Evolutionary conservation across 306 rosid genomes (phyloP).

Genomic region (Glycine latifolia): DNA sequence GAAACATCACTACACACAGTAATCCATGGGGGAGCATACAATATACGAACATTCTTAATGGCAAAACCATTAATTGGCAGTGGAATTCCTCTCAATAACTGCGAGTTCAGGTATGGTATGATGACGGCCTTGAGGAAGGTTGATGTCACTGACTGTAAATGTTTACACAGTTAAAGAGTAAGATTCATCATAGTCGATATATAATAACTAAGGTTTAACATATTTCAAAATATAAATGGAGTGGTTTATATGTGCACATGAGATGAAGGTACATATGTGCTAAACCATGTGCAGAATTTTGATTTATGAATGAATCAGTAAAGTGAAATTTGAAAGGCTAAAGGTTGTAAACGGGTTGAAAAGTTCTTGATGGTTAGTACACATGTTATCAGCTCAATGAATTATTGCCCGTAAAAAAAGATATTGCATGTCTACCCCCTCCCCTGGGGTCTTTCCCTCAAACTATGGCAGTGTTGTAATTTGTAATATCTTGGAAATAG

Average conservation of each 20-base stretch:
- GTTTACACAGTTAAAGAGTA: slow-evolving; percentile 29
- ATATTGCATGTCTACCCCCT: background rate
- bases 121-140: slow-evolving; percentile 58
- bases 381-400: background rate
- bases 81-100: slow-evolving; percentile 66
- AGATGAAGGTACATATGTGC: slow-evolving; percentile 1
- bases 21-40: slow-evolving; percentile 61
- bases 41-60: slow-evolving; percentile 60
- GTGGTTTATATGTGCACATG: background rate
- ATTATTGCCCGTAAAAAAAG: background rate
- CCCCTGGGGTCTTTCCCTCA: background rate
- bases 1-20: slow-evolving; percentile 62
- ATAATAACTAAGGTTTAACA: slow-evolving; percentile 12
- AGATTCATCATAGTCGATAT: slow-evolving; percentile 5
- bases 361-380: background rate
- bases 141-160: slow-evolving; percentile 65
- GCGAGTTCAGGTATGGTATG: slow-evolving; percentile 65
- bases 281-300: background rate
- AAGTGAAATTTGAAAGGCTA: slow-evolving; percentile 10
- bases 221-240: slow-evolving; percentile 13
- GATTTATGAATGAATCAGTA: no score
- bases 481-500: background rate
- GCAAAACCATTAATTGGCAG: slow-evolving; percentile 69
- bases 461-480: background rate
- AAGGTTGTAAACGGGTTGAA: background rate